Evolutionary conservation across 768 basidiomycete species (phyloP).

Genomic region (Leucogyrophana mollusca): DNA sequence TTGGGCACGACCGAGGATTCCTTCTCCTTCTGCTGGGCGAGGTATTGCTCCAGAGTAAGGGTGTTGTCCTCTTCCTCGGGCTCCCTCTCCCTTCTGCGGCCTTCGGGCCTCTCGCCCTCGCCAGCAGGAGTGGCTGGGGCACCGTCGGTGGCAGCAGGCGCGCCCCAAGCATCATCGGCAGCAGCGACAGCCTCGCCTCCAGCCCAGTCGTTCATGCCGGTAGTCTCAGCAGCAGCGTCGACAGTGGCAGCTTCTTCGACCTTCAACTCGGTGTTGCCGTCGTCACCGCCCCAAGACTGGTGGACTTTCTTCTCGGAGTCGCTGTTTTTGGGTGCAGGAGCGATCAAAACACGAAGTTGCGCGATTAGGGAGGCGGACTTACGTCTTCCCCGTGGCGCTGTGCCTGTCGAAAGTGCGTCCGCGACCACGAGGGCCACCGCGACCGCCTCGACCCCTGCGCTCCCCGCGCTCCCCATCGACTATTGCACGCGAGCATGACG

Average conservation of each 20-base stretch:
- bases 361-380: constrained; percentile 32
- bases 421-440: constrained; percentile 49
- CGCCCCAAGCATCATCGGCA: constrained; percentile 36
- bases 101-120: constrained; percentile 35
- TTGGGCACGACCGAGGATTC: constrained; percentile 62
- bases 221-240: constrained; percentile 62
- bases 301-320: constrained; percentile 95
- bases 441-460: constrained; percentile 45
- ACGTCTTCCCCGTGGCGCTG: constrained; percentile 83
- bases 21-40: constrained; percentile 75
- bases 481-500: constrained; percentile 4
- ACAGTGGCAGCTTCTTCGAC: constrained; percentile 70
- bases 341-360: constrained; percentile 1
- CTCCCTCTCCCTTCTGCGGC: constrained; percentile 52
- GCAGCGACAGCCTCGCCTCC: constrained; percentile 2
- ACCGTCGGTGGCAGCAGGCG: constrained; percentile 34
- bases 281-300: constrained; percentile 94
- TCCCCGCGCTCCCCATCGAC: constrained; percentile 47
- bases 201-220: constrained; percentile 26
- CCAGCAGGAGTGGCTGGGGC: constrained; percentile 20
- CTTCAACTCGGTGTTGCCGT: constrained; percentile 80
- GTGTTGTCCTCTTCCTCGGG: constrained; percentile 91
- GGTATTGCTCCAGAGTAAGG: constrained; percentile 90
- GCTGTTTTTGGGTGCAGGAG: constrained; percentile 38
- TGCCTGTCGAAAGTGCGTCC: constrained; percentile 85